These are phyloP conservation scores for Yarrowia sp. DNA, from an alignment of 805 yeast genomes.

Conservation along the genomic window DNA sequence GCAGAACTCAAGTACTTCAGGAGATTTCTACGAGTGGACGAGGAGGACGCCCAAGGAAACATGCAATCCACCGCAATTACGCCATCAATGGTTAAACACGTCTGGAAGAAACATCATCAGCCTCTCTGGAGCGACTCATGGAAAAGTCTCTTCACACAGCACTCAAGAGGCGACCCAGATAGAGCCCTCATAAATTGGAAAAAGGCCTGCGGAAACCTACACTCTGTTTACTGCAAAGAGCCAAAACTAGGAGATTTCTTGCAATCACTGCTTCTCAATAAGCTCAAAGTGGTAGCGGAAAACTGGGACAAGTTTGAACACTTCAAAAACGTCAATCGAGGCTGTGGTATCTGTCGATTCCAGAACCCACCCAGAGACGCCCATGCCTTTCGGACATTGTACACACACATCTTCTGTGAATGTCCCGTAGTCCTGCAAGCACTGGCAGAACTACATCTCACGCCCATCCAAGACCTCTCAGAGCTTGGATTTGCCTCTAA, in stretches of 20 bases:
- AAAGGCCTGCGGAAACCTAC: not conserved
- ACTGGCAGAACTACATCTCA: not conserved
- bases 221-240: not conserved
- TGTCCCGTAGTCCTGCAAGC: not conserved
- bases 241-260: not conserved
- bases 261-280: not conserved
- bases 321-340: not conserved
- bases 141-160: not conserved
- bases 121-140: not conserved
- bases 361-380: not conserved
- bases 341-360: not conserved
- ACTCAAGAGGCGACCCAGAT: not conserved
- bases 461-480: no score
- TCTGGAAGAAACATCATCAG: not conserved
- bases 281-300: not conserved
- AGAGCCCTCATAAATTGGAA: not conserved
- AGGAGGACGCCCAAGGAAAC: no score
- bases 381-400: not conserved
- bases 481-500: no score
- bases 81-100: not conserved
- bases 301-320: not conserved
- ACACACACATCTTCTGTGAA: not conserved
- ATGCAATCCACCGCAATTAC: not conserved
- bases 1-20: not conserved
- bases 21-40: not conserved